Conservation (phyloP, 768 basidiomycete genomes). For the Suillus subluteus region DNA sequence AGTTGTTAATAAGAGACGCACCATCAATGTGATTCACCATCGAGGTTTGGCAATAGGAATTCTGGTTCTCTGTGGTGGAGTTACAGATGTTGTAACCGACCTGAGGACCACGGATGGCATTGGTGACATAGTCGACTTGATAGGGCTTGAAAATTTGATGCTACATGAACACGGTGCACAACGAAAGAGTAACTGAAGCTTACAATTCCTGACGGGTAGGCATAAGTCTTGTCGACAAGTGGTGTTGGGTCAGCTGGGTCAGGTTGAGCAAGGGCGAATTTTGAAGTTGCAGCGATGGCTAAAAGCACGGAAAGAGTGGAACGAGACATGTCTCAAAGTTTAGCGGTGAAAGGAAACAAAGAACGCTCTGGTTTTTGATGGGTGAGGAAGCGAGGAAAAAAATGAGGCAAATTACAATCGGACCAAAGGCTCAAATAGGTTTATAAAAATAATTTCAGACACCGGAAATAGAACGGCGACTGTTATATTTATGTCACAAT, state of each 20-base stretch:
- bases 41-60: conserved; percentile 70
- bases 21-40: conserved; percentile 60
- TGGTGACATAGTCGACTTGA: conserved; percentile 47
- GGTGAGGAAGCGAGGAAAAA: conserved; percentile 5
- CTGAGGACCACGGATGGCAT: conserved; percentile 58
- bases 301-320: conserved; percentile 49
- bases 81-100: conserved; percentile 71
- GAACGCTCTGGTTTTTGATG: background rate
- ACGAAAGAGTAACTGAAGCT: conserved; percentile 15
- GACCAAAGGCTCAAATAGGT: conserved; percentile 6
- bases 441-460: conserved; percentile 10
- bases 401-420: background rate
- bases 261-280: conserved; percentile 32
- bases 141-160: conserved; percentile 43
- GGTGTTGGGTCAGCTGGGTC: conserved; percentile 51
- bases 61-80: conserved; percentile 62
- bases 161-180: background rate
- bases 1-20: conserved; percentile 10
- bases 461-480: background rate
- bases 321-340: conserved; percentile 46
- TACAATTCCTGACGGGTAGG: conserved; percentile 48
- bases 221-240: conserved; percentile 47
- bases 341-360: background rate
- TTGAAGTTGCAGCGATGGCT: conserved; percentile 33
- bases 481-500: background rate